Evolutionary conservation across 1,284 basidiomycete species (phyloP).

Genomic region (Sporisorium iseilematis-ciliati): DNA sequence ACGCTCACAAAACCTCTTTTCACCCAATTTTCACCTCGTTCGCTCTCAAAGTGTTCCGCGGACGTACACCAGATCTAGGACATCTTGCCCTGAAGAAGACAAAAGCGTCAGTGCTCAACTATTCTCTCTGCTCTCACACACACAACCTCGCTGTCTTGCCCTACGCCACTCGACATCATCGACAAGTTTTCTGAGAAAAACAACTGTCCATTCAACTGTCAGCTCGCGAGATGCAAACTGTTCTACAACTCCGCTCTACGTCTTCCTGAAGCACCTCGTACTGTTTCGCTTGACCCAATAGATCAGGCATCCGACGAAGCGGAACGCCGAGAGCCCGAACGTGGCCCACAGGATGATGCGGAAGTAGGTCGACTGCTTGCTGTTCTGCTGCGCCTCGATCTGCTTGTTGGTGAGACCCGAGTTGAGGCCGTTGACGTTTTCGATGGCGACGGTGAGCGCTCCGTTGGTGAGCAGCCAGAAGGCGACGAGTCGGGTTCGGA

Average conservation of each 20-base stretch:
- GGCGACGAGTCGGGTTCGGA: constrained; percentile 69
- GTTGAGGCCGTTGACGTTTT: constrained; percentile 83
- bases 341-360: constrained; percentile 88
- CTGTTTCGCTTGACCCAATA: constrained; percentile 65
- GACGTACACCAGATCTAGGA: too few species aligned
- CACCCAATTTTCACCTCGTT: too few species aligned
- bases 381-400: constrained; percentile 71
- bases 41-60: too few species aligned
- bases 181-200: neutral
- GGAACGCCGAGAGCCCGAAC: constrained; percentile 82
- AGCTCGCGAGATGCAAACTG: too few species aligned
- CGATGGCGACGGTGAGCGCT: constrained; percentile 82
- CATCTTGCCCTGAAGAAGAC: too few species aligned
- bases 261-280: constrained; percentile 64
- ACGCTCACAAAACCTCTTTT: too few species aligned
- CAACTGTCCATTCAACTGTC: constrained; percentile 21
- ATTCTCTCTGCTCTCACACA: too few species aligned
- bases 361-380: constrained; percentile 68
- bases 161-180: too few species aligned
- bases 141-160: too few species aligned
- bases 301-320: constrained; percentile 74
- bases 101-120: too few species aligned
- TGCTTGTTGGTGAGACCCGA: constrained; percentile 70
- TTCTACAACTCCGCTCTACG: constrained; percentile 6
- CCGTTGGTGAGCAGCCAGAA: constrained; percentile 69